Evolutionary conservation across 2,329 filamentous ascomycete genomes (phyloP).

Genomic region (Colletotrichum euphorbiae): DNA sequence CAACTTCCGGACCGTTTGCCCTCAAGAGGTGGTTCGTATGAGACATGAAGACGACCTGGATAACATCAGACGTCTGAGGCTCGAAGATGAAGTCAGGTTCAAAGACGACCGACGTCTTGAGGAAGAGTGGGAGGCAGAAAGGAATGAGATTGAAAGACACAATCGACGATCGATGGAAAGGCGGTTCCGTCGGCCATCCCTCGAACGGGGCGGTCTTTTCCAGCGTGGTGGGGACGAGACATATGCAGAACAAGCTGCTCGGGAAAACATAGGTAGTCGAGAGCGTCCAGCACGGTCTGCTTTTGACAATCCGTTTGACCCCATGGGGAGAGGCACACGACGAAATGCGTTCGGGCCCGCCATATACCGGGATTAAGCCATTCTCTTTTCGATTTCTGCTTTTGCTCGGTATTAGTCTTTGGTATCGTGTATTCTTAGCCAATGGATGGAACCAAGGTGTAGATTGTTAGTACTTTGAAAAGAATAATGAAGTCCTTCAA

Average conservation of each 20-base stretch:
- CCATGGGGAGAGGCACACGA: constrained; percentile 29
- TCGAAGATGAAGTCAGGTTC: constrained; percentile 17
- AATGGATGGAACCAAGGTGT: neutral
- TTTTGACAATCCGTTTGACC: constrained; percentile 37
- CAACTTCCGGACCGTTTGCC: constrained; percentile 14
- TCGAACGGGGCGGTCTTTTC: constrained; percentile 3
- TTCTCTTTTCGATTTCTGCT: neutral
- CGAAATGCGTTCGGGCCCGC: neutral
- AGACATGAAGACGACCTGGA: constrained; percentile 36
- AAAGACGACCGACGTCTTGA: constrained; percentile 12
- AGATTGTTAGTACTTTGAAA: neutral
- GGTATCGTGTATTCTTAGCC: neutral
- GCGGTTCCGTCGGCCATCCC: constrained; percentile 31
- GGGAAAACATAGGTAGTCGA: constrained; percentile 22
- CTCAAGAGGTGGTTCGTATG: constrained; percentile 31
- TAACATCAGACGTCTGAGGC: constrained; percentile 15
- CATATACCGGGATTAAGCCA: constrained; percentile 9
- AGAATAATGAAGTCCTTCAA: neutral
- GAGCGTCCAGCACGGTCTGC: constrained; percentile 6
- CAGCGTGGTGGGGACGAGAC: constrained; percentile 17
- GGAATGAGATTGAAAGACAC: neutral
- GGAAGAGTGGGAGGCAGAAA: constrained; percentile 20
- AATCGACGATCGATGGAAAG: constrained; percentile 11
- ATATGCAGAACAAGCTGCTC: constrained; percentile 30
- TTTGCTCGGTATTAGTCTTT: neutral